These are phyloP conservation scores for Lachancea fermentati DNA, from an alignment of 805 yeast species.

Conservation along the genomic window DNA sequence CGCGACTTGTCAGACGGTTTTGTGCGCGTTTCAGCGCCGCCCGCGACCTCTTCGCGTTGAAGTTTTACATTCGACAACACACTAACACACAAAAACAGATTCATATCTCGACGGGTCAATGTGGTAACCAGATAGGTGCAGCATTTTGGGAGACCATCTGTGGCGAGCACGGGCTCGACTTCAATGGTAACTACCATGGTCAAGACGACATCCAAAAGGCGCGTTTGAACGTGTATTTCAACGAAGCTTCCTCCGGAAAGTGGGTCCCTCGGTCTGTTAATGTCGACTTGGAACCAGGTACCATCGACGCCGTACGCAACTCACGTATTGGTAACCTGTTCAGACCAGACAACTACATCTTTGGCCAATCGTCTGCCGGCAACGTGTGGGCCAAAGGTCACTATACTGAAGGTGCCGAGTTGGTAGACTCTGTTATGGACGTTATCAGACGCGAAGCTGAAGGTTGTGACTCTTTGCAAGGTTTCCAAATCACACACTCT, in stretches of 20 bases:
- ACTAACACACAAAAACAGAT: slow-evolving; percentile 34
- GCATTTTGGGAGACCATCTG: slow-evolving; percentile 92
- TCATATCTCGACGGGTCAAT: slow-evolving; percentile 95
- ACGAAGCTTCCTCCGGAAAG: slow-evolving; percentile 81
- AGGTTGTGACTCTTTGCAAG: slow-evolving; percentile 87
- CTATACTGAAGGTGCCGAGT: slow-evolving; percentile 94
- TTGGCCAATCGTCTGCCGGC: slow-evolving; percentile 90
- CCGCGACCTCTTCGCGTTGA: too few species aligned
- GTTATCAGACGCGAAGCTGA: slow-evolving; percentile 92
- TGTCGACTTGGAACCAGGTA: slow-evolving; percentile 92
- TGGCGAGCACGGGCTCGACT: slow-evolving; percentile 79
- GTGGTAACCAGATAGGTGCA: slow-evolving; percentile 98
- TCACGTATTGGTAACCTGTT: slow-evolving; percentile 80
- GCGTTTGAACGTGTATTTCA: slow-evolving; percentile 77
- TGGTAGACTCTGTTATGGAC: slow-evolving; percentile 84
- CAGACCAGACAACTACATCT: slow-evolving; percentile 87
- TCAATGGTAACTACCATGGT: slow-evolving; percentile 67
- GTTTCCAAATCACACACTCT: slow-evolving; percentile 84
- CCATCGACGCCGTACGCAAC: slow-evolving; percentile 77
- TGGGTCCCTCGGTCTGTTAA: slow-evolving; percentile 92
- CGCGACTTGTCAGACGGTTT: too few species aligned
- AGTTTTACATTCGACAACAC: too few species aligned
- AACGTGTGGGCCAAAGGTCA: slow-evolving; percentile 97
- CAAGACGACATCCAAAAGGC: slow-evolving; percentile 45
- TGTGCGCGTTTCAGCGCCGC: too few species aligned